Evolutionary conservation across 768 basidiomycete species (phyloP).

Genomic region (Lentinula aciculospora): DNA sequence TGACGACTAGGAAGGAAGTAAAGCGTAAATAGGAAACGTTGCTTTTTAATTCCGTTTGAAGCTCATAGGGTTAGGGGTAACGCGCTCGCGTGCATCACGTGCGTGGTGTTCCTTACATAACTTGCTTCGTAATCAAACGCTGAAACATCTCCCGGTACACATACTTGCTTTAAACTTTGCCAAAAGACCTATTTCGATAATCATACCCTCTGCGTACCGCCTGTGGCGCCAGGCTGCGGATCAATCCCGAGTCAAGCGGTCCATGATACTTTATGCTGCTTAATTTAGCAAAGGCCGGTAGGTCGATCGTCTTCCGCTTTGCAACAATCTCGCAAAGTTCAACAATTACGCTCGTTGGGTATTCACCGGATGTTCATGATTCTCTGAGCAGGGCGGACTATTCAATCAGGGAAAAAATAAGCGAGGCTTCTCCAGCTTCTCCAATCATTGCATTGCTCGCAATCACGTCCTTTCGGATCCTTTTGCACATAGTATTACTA

Average conservation of each 20-base stretch:
- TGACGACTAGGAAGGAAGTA: neutral
- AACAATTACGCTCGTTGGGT: too few relatives aligned
- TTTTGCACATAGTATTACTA: neutral
- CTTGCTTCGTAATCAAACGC: too few relatives aligned
- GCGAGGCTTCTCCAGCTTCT: neutral
- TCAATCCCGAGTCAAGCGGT: too few relatives aligned
- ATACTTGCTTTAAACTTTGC: too few relatives aligned
- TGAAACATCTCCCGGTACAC: too few relatives aligned
- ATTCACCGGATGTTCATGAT: neutral
- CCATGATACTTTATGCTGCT: too few relatives aligned
- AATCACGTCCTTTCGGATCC: neutral
- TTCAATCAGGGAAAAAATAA: neutral
- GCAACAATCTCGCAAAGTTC: too few relatives aligned
- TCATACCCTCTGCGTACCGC: too few relatives aligned
- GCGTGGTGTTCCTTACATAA: neutral
- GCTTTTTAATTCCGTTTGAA: neutral
- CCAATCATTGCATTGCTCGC: neutral
- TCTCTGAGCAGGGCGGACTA: neutral
- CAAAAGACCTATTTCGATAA: too few relatives aligned
- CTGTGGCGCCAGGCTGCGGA: too few relatives aligned
- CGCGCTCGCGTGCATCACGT: neutral
- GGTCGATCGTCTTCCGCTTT: too few relatives aligned
- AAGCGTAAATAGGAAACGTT: neutral
- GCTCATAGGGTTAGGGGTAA: neutral
- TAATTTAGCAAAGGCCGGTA: too few relatives aligned